A percentile compares a stretch with the other conserved stretches of the same genome.
Evolutionary conservation across 352 stramenopile genomes (phyloP).

Genomic region (Phytopythium sindhum): DNA sequence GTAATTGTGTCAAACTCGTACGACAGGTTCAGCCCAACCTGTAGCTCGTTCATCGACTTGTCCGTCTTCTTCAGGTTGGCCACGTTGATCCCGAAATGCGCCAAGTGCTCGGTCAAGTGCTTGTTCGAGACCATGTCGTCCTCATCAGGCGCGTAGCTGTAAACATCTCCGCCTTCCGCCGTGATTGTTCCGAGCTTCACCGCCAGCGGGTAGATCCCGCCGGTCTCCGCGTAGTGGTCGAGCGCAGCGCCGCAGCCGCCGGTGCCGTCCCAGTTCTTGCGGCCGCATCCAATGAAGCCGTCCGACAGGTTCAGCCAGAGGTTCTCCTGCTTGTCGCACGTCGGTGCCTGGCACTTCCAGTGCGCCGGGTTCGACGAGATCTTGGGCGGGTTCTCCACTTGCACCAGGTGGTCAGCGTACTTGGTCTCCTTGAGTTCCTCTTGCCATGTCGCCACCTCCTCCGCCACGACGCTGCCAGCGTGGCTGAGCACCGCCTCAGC

Average conservation of each 20-base stretch:
- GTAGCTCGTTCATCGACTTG: conserved; percentile 98
- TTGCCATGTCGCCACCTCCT: conserved; percentile 81
- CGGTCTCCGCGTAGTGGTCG: conserved; percentile 94
- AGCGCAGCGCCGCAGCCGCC: conserved; percentile 95
- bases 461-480: conserved; percentile 67
- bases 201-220: conserved; percentile 91
- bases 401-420: conserved; percentile 72
- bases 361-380: conserved; percentile 66
- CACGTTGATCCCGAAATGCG: conserved; percentile 95
- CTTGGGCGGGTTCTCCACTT: conserved; percentile 52
- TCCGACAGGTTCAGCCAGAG: conserved; percentile 98
- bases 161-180: conserved; percentile 95
- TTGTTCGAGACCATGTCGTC: conserved; percentile 97
- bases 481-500: conserved; percentile 68
- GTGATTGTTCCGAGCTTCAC: conserved; percentile 99
- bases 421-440: conserved; percentile 75
- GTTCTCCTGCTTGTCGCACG: conserved; percentile 96
- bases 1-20: conserved; percentile 98
- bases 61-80: conserved; percentile 96
- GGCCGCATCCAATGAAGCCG: conserved; percentile 80
- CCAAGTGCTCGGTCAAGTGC: conserved; percentile 92
- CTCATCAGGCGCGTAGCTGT: conserved; percentile 97
- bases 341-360: conserved; percentile 89
- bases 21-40: conserved; percentile 96
- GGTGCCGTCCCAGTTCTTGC: conserved; percentile 96